These are phyloP conservation scores for Monoraphidium neglectum DNA, from an alignment of 139 green algal species.

Conservation along the genomic window DNA sequence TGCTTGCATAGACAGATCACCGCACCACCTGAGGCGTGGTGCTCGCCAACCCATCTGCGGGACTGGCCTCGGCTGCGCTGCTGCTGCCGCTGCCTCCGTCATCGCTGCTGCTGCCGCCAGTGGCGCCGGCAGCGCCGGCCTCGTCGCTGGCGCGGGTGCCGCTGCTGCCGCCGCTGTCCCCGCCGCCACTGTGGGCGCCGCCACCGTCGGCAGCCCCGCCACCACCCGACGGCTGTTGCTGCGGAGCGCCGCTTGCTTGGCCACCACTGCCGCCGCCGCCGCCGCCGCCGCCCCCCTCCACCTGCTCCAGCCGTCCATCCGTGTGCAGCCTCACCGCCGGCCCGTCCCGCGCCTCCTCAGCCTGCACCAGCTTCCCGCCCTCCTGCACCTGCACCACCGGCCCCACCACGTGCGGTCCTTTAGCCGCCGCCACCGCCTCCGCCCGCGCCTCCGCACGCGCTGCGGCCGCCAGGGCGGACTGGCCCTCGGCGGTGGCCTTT, in stretches of 20 bases:
- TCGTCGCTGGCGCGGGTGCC: not conserved
- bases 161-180: not conserved
- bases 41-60: not conserved
- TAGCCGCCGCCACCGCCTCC: not conserved
- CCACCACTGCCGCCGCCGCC: no score
- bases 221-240: no score
- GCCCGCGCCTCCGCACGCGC: not conserved
- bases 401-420: not conserved
- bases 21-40: no score
- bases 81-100: not conserved
- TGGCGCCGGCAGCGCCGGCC: not conserved
- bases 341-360: not conserved
- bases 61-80: not conserved
- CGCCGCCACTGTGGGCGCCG: not conserved
- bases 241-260: no score
- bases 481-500: not conserved
- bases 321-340: not conserved
- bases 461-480: slow-evolving; percentile 4
- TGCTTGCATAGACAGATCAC: no score
- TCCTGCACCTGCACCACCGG: not conserved
- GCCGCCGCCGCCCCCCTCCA: no score
- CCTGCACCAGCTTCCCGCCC: slow-evolving; percentile 1
- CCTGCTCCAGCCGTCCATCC: not conserved
- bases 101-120: no score
- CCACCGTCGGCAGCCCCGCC: not conserved